These are phyloP conservation scores for Coemansia javaensis DNA, from an alignment of 192 early-diverging fungal genomes.

Conservation along the genomic window DNA sequence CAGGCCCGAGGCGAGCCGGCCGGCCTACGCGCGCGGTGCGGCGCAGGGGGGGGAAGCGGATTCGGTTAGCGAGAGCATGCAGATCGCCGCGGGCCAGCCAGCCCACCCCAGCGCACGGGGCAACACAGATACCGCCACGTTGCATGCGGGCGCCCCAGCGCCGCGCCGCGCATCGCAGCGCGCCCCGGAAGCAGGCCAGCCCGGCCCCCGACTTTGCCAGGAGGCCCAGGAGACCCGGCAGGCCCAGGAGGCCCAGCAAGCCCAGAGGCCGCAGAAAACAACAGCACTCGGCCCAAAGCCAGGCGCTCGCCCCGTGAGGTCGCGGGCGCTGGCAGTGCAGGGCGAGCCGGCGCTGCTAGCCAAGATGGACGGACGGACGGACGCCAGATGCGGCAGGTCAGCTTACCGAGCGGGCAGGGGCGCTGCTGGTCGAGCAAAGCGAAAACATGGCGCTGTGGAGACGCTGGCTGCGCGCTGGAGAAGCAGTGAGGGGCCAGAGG, in stretches of 20 bases:
- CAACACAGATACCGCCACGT: constrained; percentile 41
- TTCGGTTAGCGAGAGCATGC: constrained; percentile 1
- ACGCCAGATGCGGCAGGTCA: not conserved
- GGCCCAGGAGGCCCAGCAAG: too few relatives aligned
- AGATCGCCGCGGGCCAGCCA: too few relatives aligned
- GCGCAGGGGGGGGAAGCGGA: too few relatives aligned
- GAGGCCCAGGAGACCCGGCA: too few relatives aligned
- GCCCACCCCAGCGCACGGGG: too few relatives aligned
- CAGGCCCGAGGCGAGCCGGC: constrained; percentile 31
- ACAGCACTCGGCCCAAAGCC: too few relatives aligned
- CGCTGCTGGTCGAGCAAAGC: constrained; percentile 41
- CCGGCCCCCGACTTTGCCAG: too few relatives aligned
- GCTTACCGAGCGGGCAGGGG: constrained; percentile 49
- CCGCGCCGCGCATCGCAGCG: not conserved
- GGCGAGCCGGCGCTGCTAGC: too few relatives aligned
- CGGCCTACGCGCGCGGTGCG: constrained; percentile 15
- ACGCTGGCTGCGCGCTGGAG: not conserved
- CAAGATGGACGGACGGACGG: too few relatives aligned
- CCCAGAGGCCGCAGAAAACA: too few relatives aligned
- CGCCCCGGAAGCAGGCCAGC: too few relatives aligned
- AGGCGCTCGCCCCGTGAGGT: not conserved
- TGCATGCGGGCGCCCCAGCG: constrained; percentile 1
- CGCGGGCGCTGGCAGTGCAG: too few relatives aligned
- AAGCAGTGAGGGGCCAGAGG: not conserved
- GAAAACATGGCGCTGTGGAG: constrained; percentile 35